phyloP scores from a whole-genome alignment of 768 basidiomycete species.

The Leccinum disarticulatum region DNA sequence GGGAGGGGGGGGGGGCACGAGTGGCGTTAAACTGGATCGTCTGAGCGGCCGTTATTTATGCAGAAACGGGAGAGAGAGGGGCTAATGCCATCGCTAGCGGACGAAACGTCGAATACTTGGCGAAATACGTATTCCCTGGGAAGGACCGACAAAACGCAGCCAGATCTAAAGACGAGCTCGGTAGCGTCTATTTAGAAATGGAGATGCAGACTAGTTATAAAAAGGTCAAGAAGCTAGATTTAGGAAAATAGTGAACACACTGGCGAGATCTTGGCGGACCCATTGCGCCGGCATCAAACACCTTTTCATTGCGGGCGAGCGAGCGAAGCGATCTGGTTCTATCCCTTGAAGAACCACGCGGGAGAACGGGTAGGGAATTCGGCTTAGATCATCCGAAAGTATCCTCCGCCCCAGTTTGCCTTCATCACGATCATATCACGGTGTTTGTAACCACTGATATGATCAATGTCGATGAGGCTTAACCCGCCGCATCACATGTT shows the following conservation, averaged over 20 bases:
- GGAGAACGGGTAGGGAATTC: slow-evolving; percentile 9
- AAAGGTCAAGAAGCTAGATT: slow-evolving; percentile 25
- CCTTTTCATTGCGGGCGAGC: slow-evolving; percentile 14
- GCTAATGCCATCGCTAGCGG: slow-evolving; percentile 21
- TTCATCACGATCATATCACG: slow-evolving; percentile 11
- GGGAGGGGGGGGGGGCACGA: slow-evolving; percentile 12
- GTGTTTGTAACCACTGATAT: slow-evolving; percentile 11
- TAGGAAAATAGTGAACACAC: slow-evolving; percentile 21
- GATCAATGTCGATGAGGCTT: neutral
- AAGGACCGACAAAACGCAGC: slow-evolving; percentile 27
- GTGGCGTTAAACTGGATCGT: slow-evolving; percentile 3
- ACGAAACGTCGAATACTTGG: slow-evolving; percentile 29
- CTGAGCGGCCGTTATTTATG: slow-evolving; percentile 31
- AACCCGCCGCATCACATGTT: neutral
- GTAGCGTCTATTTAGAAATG: slow-evolving; percentile 34
- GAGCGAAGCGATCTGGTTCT: slow-evolving; percentile 18
- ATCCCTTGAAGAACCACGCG: slow-evolving; percentile 9
- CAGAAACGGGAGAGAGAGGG: slow-evolving; percentile 17
- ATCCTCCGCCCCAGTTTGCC: slow-evolving; percentile 3
- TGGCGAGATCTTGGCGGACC: slow-evolving; percentile 9
- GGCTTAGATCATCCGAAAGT: slow-evolving; percentile 15
- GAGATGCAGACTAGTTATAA: slow-evolving; percentile 19
- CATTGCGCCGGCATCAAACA: slow-evolving; percentile 25
- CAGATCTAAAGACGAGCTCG: slow-evolving; percentile 18
- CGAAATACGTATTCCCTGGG: slow-evolving; percentile 34